phyloP scores from a whole-genome alignment of 257 asterid genomes.

The Scutellaria galericulata region DNA sequence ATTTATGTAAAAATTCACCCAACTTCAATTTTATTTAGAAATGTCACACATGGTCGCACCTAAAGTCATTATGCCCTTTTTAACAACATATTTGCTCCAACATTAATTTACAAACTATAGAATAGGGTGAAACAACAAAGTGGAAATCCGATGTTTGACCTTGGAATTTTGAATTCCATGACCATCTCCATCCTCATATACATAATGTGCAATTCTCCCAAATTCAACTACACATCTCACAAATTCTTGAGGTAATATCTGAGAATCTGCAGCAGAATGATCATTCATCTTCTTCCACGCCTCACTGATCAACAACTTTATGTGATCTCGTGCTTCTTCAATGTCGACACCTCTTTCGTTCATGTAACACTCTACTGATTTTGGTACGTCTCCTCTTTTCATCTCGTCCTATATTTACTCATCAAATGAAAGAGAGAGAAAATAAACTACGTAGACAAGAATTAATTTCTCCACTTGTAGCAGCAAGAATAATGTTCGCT shows the following conservation, averaged over 20 bases:
- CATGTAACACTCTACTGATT: constrained; percentile 50
- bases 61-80: too few relatives aligned
- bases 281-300: constrained; percentile 52
- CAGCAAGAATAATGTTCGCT: too few relatives aligned
- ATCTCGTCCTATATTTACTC: constrained; percentile 32
- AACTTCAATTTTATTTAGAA: too few relatives aligned
- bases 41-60: too few relatives aligned
- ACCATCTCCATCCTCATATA: constrained; percentile 63
- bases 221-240: constrained; percentile 38
- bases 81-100: too few relatives aligned
- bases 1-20: too few relatives aligned
- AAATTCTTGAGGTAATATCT: constrained; percentile 26
- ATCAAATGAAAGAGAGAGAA: too few relatives aligned
- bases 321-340: constrained; percentile 31
- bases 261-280: constrained; percentile 10
- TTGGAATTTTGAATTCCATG: constrained; percentile 37
- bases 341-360: constrained; percentile 38
- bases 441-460: too few relatives aligned
- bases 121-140: constrained; percentile 43
- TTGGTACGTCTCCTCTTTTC: constrained; percentile 41
- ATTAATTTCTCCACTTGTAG: too few relatives aligned
- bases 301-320: constrained; percentile 31
- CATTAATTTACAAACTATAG: neutral
- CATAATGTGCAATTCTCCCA: constrained; percentile 49
- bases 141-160: constrained; percentile 26